A percentile compares a stretch with the other conserved stretches of the same genome.
Conservation (phyloP, 495 filamentous ascomycete genomes). For the Annulohypoxylon stygium region DNA sequence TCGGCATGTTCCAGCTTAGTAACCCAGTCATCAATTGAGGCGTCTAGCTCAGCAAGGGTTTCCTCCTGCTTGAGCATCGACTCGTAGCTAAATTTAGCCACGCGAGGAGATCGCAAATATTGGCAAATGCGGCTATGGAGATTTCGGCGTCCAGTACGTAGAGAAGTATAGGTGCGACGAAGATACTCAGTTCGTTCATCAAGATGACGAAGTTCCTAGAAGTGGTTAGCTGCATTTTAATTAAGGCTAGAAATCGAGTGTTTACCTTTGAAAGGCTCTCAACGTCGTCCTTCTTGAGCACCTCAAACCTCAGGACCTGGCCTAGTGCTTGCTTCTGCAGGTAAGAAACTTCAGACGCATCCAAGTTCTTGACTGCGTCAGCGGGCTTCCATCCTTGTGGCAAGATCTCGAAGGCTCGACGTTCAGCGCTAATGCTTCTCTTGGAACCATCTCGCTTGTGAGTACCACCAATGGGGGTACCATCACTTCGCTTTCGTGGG, state of each 20-base stretch:
- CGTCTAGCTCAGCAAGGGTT: slow-evolving; percentile 75
- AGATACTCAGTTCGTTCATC: slow-evolving; percentile 80
- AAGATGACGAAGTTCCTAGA: slow-evolving; percentile 74
- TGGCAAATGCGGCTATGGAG: slow-evolving; percentile 76
- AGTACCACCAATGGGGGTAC: slow-evolving; percentile 50
- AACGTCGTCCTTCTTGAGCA: slow-evolving; percentile 75
- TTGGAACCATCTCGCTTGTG: slow-evolving; percentile 55
- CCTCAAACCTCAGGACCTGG: slow-evolving; percentile 74
- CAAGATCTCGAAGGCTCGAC: slow-evolving; percentile 66
- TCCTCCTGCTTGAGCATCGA: slow-evolving; percentile 81
- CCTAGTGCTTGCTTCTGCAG: slow-evolving; percentile 72
- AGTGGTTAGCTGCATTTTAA: slow-evolving; percentile 36
- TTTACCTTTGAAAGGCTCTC: slow-evolving; percentile 72
- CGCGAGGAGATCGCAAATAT: slow-evolving; percentile 72
- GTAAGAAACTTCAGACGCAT: slow-evolving; percentile 63
- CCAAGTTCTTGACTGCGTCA: slow-evolving; percentile 63
- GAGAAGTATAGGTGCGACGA: slow-evolving; percentile 74
- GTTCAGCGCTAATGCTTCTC: slow-evolving; percentile 60
- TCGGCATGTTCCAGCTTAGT: slow-evolving; percentile 80
- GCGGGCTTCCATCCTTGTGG: slow-evolving; percentile 68
- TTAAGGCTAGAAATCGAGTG: neutral
- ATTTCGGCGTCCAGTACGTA: slow-evolving; percentile 74
- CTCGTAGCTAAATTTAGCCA: slow-evolving; percentile 74
- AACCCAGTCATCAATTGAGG: slow-evolving; percentile 82
- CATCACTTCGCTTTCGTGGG: slow-evolving; percentile 63